phyloP scores from a whole-genome alignment of 805 yeast species.

The Tetrapisispora namnaoensis region DNA sequence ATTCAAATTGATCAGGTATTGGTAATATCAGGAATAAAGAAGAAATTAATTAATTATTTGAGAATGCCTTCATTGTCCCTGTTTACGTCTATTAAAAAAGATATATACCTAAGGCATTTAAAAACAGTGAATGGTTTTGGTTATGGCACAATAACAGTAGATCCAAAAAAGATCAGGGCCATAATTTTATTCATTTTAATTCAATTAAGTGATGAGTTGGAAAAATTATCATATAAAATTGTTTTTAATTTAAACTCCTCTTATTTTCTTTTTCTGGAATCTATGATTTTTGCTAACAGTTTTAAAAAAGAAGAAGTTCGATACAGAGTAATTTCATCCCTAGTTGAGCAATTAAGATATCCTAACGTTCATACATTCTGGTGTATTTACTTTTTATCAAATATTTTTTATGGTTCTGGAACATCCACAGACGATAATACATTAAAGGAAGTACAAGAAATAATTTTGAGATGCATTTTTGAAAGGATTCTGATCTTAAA shows the following conservation, averaged over 20 bases:
- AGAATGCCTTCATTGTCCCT: slow-evolving; percentile 65
- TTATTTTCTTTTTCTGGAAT: slow-evolving; percentile 56
- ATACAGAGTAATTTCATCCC: slow-evolving; percentile 64
- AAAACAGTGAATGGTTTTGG: slow-evolving; percentile 52
- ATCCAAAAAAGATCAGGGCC: slow-evolving; percentile 55
- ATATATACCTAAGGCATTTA: slow-evolving; percentile 18
- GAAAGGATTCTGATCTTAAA: slow-evolving; percentile 63
- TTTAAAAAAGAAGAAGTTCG: slow-evolving; percentile 55
- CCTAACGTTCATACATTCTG: slow-evolving; percentile 88
- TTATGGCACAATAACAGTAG: slow-evolving; percentile 39
- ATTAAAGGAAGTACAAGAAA: slow-evolving; percentile 46
- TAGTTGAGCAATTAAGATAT: slow-evolving; percentile 82
- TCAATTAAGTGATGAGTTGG: slow-evolving; percentile 48
- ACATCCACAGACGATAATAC: slow-evolving; percentile 29
- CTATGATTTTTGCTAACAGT: slow-evolving; percentile 39
- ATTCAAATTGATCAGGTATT: slow-evolving; percentile 49
- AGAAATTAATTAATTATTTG: slow-evolving; percentile 70
- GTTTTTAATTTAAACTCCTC: slow-evolving; percentile 51
- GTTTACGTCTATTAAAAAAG: slow-evolving; percentile 50
- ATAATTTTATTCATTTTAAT: slow-evolving; percentile 70
- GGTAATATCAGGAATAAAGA: slow-evolving; percentile 55
- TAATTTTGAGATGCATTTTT: slow-evolving; percentile 68
- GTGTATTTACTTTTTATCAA: slow-evolving; percentile 57
- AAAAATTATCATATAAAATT: slow-evolving; percentile 36
- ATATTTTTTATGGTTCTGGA: slow-evolving; percentile 61